A percentile compares a stretch with the other conserved stretches of the same genome.
Evolutionary conservation across 2,329 filamentous ascomycete genomes (phyloP).

Genomic region (Mariannaea sp.): DNA sequence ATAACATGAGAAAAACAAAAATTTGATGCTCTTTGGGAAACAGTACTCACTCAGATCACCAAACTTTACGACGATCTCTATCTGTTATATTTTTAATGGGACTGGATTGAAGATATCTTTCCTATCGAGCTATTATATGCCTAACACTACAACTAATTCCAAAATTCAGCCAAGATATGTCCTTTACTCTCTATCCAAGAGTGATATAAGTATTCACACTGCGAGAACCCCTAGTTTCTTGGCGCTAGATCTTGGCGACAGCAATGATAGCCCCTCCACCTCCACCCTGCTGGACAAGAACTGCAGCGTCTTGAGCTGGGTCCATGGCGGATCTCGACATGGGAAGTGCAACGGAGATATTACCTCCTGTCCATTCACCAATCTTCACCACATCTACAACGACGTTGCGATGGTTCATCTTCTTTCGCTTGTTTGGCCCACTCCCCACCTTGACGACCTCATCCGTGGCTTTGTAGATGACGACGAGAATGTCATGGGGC

Average conservation of each 20-base stretch:
- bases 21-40: no score
- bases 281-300: constrained; percentile 36
- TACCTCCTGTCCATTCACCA: constrained; percentile 43
- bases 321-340: constrained; percentile 25
- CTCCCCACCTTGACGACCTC: constrained; percentile 40
- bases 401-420: constrained; percentile 41
- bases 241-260: constrained; percentile 25
- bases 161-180: no score
- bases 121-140: no score
- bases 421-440: constrained; percentile 44
- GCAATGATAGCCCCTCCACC: constrained; percentile 37
- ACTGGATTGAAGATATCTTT: no score
- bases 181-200: no score
- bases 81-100: no score
- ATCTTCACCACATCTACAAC: constrained; percentile 41
- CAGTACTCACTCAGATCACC: no score
- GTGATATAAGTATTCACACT: no score
- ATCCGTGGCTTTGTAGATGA: constrained; percentile 36
- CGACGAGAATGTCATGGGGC: constrained; percentile 26
- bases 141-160: no score
- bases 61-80: no score
- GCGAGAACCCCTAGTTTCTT: not conserved
- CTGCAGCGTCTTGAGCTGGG: constrained; percentile 35
- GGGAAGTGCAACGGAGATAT: constrained; percentile 36
- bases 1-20: no score